phyloP scores from a whole-genome alignment of 805 yeast species.

The Brettanomyces naardenensis region DNA sequence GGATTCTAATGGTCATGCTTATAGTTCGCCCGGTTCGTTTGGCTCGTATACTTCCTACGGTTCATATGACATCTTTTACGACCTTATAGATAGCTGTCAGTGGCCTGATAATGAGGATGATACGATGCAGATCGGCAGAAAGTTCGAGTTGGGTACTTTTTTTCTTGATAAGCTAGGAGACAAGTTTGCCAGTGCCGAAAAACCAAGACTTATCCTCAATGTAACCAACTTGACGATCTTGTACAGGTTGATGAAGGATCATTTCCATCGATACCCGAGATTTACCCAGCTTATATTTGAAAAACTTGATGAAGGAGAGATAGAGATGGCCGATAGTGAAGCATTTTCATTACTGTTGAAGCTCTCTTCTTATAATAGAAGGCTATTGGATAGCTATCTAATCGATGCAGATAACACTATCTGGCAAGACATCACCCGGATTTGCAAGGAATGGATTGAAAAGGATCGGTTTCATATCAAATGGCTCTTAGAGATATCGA shows the following conservation, averaged over 20 bases:
- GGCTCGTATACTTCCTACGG: too few relatives aligned
- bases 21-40: not conserved
- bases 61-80: not conserved
- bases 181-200: not conserved
- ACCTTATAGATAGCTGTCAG: not conserved
- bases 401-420: conserved; percentile 9
- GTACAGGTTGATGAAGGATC: conserved; percentile 13
- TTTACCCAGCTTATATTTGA: conserved; percentile 12
- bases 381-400: conserved; percentile 13
- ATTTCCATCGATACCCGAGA: conserved; percentile 11
- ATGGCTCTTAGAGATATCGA: conserved; percentile 6
- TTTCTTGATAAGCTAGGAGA: conserved; percentile 7
- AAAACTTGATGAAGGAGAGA: conserved; percentile 6
- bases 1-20: not conserved
- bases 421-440: conserved; percentile 9
- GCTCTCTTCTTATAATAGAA: conserved; percentile 14
- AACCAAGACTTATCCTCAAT: not conserved
- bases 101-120: conserved; percentile 1
- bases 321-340: conserved; percentile 5
- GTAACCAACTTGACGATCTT: conserved; percentile 8
- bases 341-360: conserved; percentile 14
- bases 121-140: conserved; percentile 1
- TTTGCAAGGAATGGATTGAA: conserved; percentile 14
- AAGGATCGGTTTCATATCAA: conserved; percentile 8
- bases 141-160: conserved; percentile 6